Evolutionary conservation across 805 yeast species (phyloP).

Genomic region (Lachancea kluyveri): DNA sequence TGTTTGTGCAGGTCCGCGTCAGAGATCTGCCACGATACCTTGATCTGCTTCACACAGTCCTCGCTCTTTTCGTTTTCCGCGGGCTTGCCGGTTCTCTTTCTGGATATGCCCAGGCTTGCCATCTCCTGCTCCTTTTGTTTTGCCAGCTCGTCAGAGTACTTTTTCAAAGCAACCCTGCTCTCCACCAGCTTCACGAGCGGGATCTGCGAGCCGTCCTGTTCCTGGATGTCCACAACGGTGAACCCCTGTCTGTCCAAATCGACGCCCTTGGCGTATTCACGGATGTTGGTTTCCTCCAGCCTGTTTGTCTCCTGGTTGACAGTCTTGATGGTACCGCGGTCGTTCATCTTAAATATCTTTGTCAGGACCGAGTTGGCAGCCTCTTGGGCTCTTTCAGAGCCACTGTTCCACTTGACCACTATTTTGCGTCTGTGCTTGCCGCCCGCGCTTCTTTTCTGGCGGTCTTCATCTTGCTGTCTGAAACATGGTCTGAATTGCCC

Average conservation of each 20-base stretch:
- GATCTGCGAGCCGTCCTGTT: constrained; percentile 9
- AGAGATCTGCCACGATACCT: constrained; percentile 53
- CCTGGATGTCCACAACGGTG: constrained; percentile 19
- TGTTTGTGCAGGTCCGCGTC: constrained; percentile 46
- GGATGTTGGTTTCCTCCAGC: constrained; percentile 17
- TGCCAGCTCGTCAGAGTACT: constrained; percentile 24
- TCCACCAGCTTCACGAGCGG: constrained; percentile 27
- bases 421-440: constrained; percentile 6
- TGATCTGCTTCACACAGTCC: constrained; percentile 38
- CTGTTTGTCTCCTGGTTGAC: constrained; percentile 18
- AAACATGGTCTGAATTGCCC: too few relatives aligned
- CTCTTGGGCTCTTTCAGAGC: constrained; percentile 25
- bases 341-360: constrained; percentile 19
- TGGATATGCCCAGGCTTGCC: constrained; percentile 14
- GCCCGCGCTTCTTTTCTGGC: too few relatives aligned
- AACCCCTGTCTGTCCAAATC: constrained; percentile 22
- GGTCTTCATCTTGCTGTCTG: neutral
- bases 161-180: constrained; percentile 20
- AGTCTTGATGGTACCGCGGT: constrained; percentile 20
- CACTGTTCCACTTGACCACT: constrained; percentile 24
- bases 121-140: constrained; percentile 22
- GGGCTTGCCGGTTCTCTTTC: constrained; percentile 10
- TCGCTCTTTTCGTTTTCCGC: constrained; percentile 17
- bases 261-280: constrained; percentile 20
- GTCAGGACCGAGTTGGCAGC: constrained; percentile 22